Evolutionary conservation across 768 basidiomycete species (phyloP).

Genomic region (Hypholoma fasciculare): DNA sequence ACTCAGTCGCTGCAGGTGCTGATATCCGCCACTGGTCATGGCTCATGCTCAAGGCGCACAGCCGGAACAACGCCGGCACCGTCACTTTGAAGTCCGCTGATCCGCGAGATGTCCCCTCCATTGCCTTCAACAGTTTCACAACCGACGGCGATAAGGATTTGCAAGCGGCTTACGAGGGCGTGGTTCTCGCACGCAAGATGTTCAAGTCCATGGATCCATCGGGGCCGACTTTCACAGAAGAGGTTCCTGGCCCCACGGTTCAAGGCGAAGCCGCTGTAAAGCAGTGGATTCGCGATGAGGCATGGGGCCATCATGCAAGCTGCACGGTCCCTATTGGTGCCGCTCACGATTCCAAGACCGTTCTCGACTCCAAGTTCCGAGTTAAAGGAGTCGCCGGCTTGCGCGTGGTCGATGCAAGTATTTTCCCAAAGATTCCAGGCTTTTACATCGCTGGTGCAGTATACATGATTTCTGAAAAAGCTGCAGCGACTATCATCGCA

Average conservation of each 20-base stretch:
- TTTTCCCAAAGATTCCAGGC: slow-evolving; percentile 4
- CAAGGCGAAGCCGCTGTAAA: background rate
- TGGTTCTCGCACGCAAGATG: slow-evolving; percentile 1
- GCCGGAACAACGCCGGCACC: slow-evolving; percentile 2
- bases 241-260: background rate
- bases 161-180: background rate
- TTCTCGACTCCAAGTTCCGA: slow-evolving; percentile 3
- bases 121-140: background rate
- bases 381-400: slow-evolving; percentile 1
- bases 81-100: slow-evolving; percentile 1
- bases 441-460: slow-evolving; percentile 1
- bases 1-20: background rate
- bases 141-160: background rate
- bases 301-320: slow-evolving; percentile 6
- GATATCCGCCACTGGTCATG: slow-evolving; percentile 3
- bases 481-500: slow-evolving; percentile 1
- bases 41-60: slow-evolving; percentile 4
- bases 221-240: background rate
- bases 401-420: slow-evolving; percentile 2
- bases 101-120: background rate
- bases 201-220: background rate
- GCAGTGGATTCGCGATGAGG: slow-evolving; percentile 3
- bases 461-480: slow-evolving; percentile 6
- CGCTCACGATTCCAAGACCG: background rate
- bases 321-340: slow-evolving; percentile 4